Conservation (phyloP, 192 early-diverging fungal species). For the Coemansia sp. region DNA sequence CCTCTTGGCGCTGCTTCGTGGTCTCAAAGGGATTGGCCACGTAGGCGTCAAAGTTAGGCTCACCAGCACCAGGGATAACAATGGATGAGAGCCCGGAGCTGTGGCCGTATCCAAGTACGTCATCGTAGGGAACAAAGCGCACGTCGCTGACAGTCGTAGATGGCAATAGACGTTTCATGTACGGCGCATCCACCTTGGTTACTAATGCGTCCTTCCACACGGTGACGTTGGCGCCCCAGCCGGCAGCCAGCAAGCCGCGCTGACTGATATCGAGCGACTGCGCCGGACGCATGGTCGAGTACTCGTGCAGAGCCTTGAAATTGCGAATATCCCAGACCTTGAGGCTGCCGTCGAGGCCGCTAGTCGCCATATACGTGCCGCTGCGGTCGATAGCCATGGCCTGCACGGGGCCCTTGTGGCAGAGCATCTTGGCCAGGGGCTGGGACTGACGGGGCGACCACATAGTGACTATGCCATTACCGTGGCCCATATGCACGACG, state of each 20-base stretch:
- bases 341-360: slow-evolving; percentile 85
- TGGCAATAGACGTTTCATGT: slow-evolving; percentile 79
- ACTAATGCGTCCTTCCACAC: slow-evolving; percentile 89
- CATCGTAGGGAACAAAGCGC: slow-evolving; percentile 92
- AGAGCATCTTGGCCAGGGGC: slow-evolving; percentile 93
- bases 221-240: slow-evolving; percentile 73
- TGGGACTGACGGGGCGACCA: slow-evolving; percentile 84
- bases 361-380: slow-evolving; percentile 86
- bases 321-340: slow-evolving; percentile 93
- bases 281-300: slow-evolving; percentile 76
- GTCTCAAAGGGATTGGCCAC: slow-evolving; percentile 94
- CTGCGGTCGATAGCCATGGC: slow-evolving; percentile 79
- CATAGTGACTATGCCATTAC: slow-evolving; percentile 83
- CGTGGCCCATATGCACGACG: slow-evolving; percentile 87
- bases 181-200: slow-evolving; percentile 76
- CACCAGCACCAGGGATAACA: slow-evolving; percentile 90
- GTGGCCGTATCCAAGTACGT: slow-evolving; percentile 88
- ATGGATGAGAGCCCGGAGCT: slow-evolving; percentile 72
- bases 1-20: slow-evolving; percentile 80
- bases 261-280: slow-evolving; percentile 80
- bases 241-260: slow-evolving; percentile 79
- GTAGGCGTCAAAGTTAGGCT: slow-evolving; percentile 94
- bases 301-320: slow-evolving; percentile 77
- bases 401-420: slow-evolving; percentile 83
- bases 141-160: slow-evolving; percentile 56